phyloP scores from a whole-genome alignment of 306 rosid genomes.

The Casuarina glauca region DNA sequence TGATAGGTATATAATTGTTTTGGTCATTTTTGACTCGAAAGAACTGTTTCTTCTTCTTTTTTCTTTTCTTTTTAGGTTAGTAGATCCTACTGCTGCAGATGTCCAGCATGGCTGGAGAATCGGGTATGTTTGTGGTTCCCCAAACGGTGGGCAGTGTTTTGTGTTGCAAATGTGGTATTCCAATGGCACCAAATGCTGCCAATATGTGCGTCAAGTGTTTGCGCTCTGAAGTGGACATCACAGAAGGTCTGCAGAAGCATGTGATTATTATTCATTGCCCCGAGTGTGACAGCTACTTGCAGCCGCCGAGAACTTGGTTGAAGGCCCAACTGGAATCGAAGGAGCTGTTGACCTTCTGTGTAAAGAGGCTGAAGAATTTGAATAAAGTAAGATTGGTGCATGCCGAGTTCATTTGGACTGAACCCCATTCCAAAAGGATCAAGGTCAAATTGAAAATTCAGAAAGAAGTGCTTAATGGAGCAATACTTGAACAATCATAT shows the following conservation, averaged over 20 bases:
- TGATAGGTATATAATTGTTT: background rate
- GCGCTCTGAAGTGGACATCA: constrained; percentile 66
- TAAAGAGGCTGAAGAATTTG: constrained; percentile 54
- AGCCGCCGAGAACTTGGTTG: constrained; percentile 68
- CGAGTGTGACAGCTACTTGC: constrained; percentile 59
- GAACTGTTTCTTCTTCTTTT: background rate
- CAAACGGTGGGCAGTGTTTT: constrained; percentile 54
- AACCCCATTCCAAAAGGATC: constrained; percentile 67
- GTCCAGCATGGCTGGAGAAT: constrained; percentile 46
- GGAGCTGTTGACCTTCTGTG: constrained; percentile 60
- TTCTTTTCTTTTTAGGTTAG: background rate
- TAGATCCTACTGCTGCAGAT: background rate
- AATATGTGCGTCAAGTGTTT: constrained; percentile 71
- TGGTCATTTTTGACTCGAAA: background rate
- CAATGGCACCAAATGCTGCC: constrained; percentile 66
- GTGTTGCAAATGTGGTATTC: constrained; percentile 70
- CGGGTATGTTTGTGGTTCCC: constrained; percentile 60
- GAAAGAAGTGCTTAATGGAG: constrained; percentile 67
- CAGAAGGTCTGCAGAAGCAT: constrained; percentile 67
- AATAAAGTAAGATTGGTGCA: constrained; percentile 49
- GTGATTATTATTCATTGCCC: constrained; percentile 53
- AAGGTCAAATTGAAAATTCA: constrained; percentile 60
- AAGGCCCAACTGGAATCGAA: constrained; percentile 60
- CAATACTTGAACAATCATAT: constrained; percentile 59
- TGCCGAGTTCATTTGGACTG: constrained; percentile 58